phyloP scores from a whole-genome alignment of 2,329 filamentous ascomycete species.

The Alternaria alternata region DNA sequence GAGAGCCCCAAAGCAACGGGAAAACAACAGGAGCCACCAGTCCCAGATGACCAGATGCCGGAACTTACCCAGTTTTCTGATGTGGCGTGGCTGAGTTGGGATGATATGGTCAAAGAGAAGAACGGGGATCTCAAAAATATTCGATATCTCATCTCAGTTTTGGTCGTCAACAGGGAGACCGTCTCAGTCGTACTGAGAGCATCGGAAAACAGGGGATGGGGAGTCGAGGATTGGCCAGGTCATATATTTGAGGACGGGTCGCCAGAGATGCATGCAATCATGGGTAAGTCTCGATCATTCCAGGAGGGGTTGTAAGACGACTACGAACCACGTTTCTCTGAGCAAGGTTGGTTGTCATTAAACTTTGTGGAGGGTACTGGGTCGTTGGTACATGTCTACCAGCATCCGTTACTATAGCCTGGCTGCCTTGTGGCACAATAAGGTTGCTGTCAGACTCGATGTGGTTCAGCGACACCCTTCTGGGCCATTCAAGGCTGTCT shows the following conservation, averaged over 20 bases:
- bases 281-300: slow-evolving; percentile 16
- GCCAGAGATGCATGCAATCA: slow-evolving; percentile 22
- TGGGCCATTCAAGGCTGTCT: neutral
- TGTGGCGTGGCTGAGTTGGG: slow-evolving; percentile 26
- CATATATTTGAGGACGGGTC: slow-evolving; percentile 21
- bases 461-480: neutral
- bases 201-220: slow-evolving; percentile 13
- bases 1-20: slow-evolving; percentile 21
- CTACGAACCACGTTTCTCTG: no score
- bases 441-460: neutral
- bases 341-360: no score
- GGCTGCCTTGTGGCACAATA: neutral
- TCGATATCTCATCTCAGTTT: slow-evolving; percentile 26
- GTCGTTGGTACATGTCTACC: no score
- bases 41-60: slow-evolving; percentile 18
- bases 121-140: slow-evolving; percentile 14
- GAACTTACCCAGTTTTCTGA: slow-evolving; percentile 28
- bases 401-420: no score
- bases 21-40: slow-evolving; percentile 17
- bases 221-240: slow-evolving; percentile 24
- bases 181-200: slow-evolving; percentile 19
- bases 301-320: neutral
- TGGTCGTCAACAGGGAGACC: slow-evolving; percentile 26
- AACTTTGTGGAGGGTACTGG: no score
- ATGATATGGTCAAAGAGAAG: slow-evolving; percentile 3